Evolutionary conservation across 164 flowering plant genomes (phyloP), one percentile per base, ranked within the genome.

Genomic region (Macadamia tetraphylla): DNA sequence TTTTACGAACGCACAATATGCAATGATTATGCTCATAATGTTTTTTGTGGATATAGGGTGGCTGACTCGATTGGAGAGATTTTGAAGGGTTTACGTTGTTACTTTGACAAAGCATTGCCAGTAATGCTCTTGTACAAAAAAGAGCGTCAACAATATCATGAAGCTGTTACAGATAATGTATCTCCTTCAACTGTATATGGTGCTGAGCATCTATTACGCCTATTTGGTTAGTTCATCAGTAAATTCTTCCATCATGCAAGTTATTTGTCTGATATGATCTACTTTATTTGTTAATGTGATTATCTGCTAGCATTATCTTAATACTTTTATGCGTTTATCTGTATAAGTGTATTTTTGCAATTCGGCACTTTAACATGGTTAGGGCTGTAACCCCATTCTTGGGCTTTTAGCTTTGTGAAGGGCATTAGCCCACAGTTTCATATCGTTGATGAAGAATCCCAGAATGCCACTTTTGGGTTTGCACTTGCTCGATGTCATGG

Each of bases 131-230:
- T 91, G 65, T 94, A 94, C 79, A 85, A 85, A 64, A 81, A 68
- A 60, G 98, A 94, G 73, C 88, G 90, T 12, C 76, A 80, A 71
- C 97, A 94, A 65, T 94, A 81, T 80, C 74, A 80, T 59, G 85
- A 87, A 67, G 75, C 81, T 59, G 69, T 82, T 62, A 52, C 43
- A 51, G 78, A 81, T 70, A 71, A 78, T 62, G 63, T 77, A 53
- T 80, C 87, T 75, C 96, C 98, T 57, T 89, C 97, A 18, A 67
- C 77, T 64, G 66, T 94, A 31, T 94, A 94, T 83, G 98, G 98
- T 52, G 97, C 98, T 18, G 98, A 94, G 72, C 98, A 94, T 82
- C 74, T 94, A 3, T 71, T 94, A 67, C 90, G 98, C 42, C 88
- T 94, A 31, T 94, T 91, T 82, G 98, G 98, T 94, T 86, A 74